phyloP scores from a whole-genome alignment of 371 early-diverging fungal genomes.

The Mucor lusitanicus region DNA sequence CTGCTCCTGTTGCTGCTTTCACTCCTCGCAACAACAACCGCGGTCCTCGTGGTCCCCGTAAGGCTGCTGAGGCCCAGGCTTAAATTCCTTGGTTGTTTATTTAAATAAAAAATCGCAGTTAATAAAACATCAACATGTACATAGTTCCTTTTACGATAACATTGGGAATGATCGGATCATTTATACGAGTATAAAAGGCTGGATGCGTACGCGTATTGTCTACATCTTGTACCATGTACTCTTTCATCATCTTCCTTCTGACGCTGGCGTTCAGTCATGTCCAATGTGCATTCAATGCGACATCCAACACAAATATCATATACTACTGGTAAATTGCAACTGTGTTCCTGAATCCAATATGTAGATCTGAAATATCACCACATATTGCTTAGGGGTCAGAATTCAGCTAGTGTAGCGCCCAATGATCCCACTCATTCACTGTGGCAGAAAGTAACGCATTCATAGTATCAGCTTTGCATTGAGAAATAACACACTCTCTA shows the following conservation, averaged over 20 bases:
- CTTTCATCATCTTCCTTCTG: background rate
- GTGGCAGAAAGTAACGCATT: slow-evolving; percentile 22
- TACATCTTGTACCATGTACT: background rate
- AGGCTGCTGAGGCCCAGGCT: slow-evolving; percentile 22
- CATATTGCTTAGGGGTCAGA: slow-evolving; percentile 25
- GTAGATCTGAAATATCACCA: too few relatives aligned
- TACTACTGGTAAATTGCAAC: slow-evolving; percentile 19
- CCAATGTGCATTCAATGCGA: slow-evolving; percentile 13
- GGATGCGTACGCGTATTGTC: background rate
- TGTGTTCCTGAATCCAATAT: background rate
- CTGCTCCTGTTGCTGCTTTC: slow-evolving; percentile 45
- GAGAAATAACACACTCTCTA: background rate
- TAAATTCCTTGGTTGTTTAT: slow-evolving; percentile 14
- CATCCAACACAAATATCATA: slow-evolving; percentile 20
- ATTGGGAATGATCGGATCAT: slow-evolving; percentile 11
- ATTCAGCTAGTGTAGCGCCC: slow-evolving; percentile 20
- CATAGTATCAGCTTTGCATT: background rate
- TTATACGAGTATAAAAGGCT: background rate
- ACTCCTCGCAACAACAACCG: slow-evolving; percentile 33
- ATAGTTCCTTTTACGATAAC: slow-evolving; percentile 1
- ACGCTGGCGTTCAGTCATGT: background rate
- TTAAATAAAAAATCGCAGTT: background rate
- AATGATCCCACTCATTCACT: slow-evolving; percentile 6
- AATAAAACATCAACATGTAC: background rate
- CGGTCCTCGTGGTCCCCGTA: slow-evolving; percentile 40